Evolutionary conservation across 2,329 filamentous ascomycete genomes (phyloP), one percentile per base, ranked within the genome.

Genomic region (Botrytis tulipae): DNA sequence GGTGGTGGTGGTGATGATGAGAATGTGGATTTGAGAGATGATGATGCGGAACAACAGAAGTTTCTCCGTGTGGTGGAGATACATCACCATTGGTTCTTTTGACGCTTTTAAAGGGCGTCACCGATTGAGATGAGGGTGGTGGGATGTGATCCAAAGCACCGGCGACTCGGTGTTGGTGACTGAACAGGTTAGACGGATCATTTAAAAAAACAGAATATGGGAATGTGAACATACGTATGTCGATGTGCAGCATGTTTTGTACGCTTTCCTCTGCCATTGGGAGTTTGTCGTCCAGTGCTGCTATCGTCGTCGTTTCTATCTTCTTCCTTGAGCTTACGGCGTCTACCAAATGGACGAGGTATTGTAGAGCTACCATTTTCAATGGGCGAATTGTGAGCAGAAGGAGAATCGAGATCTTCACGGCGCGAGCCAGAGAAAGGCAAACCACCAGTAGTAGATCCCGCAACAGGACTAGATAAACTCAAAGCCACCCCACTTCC

Each of bases 301-400:
- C 89, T 89, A 73, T 96, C 93, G 75, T 90, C 93, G 74, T 90
- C 93, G 46, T 86, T 85, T 75, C 87, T 88, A 44, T 82, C 92
- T 62, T 96, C 94, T 71, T 97, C 93, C 80, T 94, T 93, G 3
- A 91, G 84, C 81, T 94, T 93, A 75, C 93, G 86, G 73, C 91
- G 87, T 80, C 90, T 74, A 42, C 67, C 72, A 42, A 62, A 59
- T 22, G 57, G 59, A 18, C 73, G 83, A 73, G 81, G 78, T 68
- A 81, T 81, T 76, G 81, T 85, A 75, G 81, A 78, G 16, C 80
- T 79, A 42, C 80, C 81, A 70, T 83, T 79, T 40, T 81, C 80
- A 40, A 76, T 70, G 3, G 78, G 76, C 9, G 82, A 83, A 57
- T 87, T 89, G 76, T 85, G 84, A 1, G 82, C 80, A 8, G 82